phyloP scores from a whole-genome alignment of 106 monocot species.

The Dioscorea alata region DNA sequence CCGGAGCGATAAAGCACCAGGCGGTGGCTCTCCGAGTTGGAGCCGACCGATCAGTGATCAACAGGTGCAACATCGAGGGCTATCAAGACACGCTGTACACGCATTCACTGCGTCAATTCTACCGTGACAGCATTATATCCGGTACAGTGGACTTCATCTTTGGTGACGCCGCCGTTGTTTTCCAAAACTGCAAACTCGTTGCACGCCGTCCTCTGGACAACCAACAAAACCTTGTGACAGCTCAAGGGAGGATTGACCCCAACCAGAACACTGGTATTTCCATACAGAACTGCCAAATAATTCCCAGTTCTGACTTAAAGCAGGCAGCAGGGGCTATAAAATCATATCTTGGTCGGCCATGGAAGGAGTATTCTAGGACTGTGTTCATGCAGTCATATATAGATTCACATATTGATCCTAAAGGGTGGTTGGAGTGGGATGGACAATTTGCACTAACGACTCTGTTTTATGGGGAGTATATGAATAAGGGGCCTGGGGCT shows the following conservation, averaged over 20 bases:
- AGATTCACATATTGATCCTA: conserved; percentile 11
- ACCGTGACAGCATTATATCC: conserved; percentile 27
- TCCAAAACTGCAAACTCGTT: conserved; percentile 30
- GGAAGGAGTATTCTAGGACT: conserved; percentile 46
- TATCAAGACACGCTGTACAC: conserved; percentile 48
- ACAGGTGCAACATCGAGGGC: conserved; percentile 23
- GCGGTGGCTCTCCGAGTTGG: conserved; percentile 49
- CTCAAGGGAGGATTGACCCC: conserved; percentile 32
- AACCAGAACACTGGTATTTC: conserved; percentile 45
- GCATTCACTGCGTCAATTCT: conserved; percentile 34
- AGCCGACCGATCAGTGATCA: conserved; percentile 23
- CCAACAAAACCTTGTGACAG: conserved; percentile 29
- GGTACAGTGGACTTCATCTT: conserved; percentile 47
- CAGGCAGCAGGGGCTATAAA: conserved; percentile 6
- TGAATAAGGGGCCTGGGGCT: conserved; percentile 30
- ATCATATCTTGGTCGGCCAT: conserved; percentile 38
- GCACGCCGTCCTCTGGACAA: conserved; percentile 21
- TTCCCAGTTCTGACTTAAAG: conserved; percentile 17
- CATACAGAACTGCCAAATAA: conserved; percentile 21
- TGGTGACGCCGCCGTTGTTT: conserved; percentile 34
- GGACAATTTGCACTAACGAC: conserved; percentile 24
- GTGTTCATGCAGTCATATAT: conserved; percentile 36
- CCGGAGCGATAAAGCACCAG: conserved; percentile 60
- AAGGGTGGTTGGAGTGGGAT: conserved; percentile 37
- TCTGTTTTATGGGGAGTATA: conserved; percentile 33